Evolutionary conservation across 2,329 filamentous ascomycete species (phyloP).

Genomic region (Ceratocystis cacaofunesta): DNA sequence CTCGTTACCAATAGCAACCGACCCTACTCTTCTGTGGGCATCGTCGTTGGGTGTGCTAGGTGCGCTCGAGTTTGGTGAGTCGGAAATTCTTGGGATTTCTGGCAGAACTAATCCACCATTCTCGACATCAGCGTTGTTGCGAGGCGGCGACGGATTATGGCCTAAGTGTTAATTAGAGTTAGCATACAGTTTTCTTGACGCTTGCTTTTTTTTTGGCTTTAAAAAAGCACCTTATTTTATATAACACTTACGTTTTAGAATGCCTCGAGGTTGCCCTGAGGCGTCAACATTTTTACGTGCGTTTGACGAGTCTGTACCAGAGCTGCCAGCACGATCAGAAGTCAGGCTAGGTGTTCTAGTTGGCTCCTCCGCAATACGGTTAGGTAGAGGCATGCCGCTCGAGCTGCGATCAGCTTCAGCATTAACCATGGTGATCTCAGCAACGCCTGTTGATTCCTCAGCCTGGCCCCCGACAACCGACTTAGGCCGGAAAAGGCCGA

Average conservation of each 20-base stretch:
- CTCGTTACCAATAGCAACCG: conserved; percentile 61
- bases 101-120: conserved; percentile 31
- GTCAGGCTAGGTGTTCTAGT: conserved; percentile 53
- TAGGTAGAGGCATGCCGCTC: conserved; percentile 27
- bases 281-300: conserved; percentile 55
- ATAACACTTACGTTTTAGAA: conserved; percentile 60
- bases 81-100: conserved; percentile 47
- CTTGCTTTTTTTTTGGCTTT: conserved; percentile 18
- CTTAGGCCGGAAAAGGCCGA: conserved; percentile 88
- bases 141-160: conserved; percentile 9
- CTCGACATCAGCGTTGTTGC: conserved; percentile 6
- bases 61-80: conserved; percentile 71
- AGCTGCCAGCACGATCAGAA: conserved; percentile 39
- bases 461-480: conserved; percentile 68
- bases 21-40: conserved; percentile 50
- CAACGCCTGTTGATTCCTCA: conserved; percentile 38
- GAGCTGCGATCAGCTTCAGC: conserved; percentile 82
- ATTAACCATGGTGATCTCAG: conserved; percentile 88
- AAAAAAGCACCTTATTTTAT: background rate
- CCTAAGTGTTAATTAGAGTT: background rate
- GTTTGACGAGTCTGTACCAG: conserved; percentile 44
- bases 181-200: conserved; percentile 29
- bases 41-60: conserved; percentile 82
- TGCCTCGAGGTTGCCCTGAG: conserved; percentile 55
- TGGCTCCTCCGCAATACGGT: conserved; percentile 36